These are phyloP conservation scores for Eutypella sp. DNA, from an alignment of 2,329 filamentous ascomycete species.

Conservation along the genomic window DNA sequence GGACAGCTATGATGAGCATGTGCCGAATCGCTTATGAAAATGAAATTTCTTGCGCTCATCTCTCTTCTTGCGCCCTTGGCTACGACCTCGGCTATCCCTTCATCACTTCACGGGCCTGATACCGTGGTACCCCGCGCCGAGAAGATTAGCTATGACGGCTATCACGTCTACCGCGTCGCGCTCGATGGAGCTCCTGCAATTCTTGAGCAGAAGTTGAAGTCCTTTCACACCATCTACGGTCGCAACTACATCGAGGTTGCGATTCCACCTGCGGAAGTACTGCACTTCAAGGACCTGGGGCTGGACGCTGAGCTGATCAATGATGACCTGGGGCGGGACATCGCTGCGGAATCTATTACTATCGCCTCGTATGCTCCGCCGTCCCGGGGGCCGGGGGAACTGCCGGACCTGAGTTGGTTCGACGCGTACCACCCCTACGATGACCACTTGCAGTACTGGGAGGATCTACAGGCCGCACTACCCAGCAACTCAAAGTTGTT, in stretches of 20 bases:
- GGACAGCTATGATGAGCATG: background rate
- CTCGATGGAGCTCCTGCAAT: background rate
- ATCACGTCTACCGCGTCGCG: background rate
- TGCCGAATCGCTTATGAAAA: background rate
- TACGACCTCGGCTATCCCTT: background rate
- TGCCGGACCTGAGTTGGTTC: conserved; percentile 32
- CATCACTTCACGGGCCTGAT: background rate
- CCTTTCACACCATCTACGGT: background rate
- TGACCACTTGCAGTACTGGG: conserved; percentile 43
- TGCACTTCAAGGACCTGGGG: background rate
- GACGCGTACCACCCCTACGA: conserved; percentile 45
- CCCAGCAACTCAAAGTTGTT: conserved; percentile 42
- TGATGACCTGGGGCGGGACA: background rate
- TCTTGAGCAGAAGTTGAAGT: background rate
- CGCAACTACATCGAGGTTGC: background rate
- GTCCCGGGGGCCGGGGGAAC: background rate
- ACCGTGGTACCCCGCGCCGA: background rate
- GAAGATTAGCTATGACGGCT: background rate
- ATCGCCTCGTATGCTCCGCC: background rate
- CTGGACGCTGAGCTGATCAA: background rate
- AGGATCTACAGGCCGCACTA: conserved; percentile 35
- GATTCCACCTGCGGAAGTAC: background rate
- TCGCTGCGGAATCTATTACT: background rate
- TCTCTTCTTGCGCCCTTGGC: background rate
- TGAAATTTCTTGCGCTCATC: background rate